phyloP scores from a whole-genome alignment of 805 yeast species.

The Candida sonorensis region DNA sequence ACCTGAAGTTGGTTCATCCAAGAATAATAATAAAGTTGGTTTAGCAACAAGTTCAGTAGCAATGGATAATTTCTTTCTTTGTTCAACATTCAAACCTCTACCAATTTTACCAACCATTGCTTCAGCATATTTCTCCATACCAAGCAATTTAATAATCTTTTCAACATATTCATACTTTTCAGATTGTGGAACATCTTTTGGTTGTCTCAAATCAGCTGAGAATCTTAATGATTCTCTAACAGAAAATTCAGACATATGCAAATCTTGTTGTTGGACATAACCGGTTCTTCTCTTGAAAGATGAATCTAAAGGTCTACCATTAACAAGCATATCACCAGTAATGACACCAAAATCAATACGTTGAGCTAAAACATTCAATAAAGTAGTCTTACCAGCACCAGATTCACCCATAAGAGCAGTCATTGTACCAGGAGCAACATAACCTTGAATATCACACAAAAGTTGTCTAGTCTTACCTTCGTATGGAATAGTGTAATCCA shows the following conservation, averaged over 20 bases:
- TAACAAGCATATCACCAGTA: constrained; percentile 51
- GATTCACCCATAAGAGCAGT: constrained; percentile 60
- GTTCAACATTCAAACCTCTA: constrained; percentile 46
- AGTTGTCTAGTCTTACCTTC: constrained; percentile 35
- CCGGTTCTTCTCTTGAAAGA: constrained; percentile 51
- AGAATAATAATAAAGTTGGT: constrained; percentile 43
- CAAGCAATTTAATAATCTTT: constrained; percentile 31
- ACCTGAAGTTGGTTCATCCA: constrained; percentile 59
- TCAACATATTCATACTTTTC: constrained; percentile 39
- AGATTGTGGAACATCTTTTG: constrained; percentile 28
- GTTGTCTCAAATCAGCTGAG: constrained; percentile 45
- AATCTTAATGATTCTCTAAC: constrained; percentile 44
- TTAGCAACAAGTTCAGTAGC: constrained; percentile 51
- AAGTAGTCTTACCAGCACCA: constrained; percentile 57
- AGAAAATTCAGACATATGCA: constrained; percentile 43
- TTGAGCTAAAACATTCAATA: constrained; percentile 46
- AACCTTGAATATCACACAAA: constrained; percentile 37
- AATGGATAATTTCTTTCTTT: constrained; percentile 45
- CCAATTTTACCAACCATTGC: constrained; percentile 43
- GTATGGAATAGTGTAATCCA: constrained; percentile 49
- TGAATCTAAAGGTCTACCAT: constrained; percentile 41
- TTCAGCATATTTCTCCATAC: constrained; percentile 41
- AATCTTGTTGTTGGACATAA: constrained; percentile 50
- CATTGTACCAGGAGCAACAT: constrained; percentile 44
- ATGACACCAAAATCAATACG: constrained; percentile 45